These are phyloP conservation scores for Lachancea lanzarotensis DNA, from an alignment of 805 yeast genomes.

Conservation along the genomic window DNA sequence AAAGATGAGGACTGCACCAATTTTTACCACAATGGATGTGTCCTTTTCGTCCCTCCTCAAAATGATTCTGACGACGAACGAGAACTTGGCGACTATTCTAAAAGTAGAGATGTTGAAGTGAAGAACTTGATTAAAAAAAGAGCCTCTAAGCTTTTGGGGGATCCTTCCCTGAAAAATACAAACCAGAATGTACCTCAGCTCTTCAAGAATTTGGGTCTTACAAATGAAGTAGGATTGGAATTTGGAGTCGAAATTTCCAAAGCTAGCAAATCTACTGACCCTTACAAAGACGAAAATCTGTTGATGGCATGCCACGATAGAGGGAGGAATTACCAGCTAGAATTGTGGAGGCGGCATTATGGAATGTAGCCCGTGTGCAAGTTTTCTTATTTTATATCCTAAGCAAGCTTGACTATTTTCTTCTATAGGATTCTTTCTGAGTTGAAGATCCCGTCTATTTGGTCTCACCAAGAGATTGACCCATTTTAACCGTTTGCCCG, in stretches of 20 bases:
- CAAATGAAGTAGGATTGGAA: background rate
- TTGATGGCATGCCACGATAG: constrained; percentile 10
- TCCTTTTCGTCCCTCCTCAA: constrained; percentile 20
- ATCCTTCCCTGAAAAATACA: background rate
- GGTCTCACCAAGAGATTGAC: constrained; percentile 61
- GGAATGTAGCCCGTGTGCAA: constrained; percentile 3
- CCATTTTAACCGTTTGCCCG: constrained; percentile 81
- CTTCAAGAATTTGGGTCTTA: background rate
- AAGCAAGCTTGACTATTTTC: background rate
- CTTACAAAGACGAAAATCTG: constrained; percentile 1
- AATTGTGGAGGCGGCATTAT: constrained; percentile 23
- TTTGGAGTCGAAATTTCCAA: constrained; percentile 1
- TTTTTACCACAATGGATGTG: constrained; percentile 26
- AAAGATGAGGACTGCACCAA: constrained; percentile 19
- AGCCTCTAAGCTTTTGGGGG: background rate
- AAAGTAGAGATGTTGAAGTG: background rate
- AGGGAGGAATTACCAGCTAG: constrained; percentile 21
- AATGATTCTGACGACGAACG: constrained; percentile 1
- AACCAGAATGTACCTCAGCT: background rate
- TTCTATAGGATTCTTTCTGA: too few species aligned
- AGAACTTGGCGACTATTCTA: background rate
- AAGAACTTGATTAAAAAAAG: constrained; percentile 1
- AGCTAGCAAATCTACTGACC: background rate
- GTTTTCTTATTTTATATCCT: background rate
- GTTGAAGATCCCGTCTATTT: constrained; percentile 1